These are phyloP conservation scores for Fusarium algeriense DNA, from an alignment of 2,329 filamentous ascomycete species.

Conservation along the genomic window DNA sequence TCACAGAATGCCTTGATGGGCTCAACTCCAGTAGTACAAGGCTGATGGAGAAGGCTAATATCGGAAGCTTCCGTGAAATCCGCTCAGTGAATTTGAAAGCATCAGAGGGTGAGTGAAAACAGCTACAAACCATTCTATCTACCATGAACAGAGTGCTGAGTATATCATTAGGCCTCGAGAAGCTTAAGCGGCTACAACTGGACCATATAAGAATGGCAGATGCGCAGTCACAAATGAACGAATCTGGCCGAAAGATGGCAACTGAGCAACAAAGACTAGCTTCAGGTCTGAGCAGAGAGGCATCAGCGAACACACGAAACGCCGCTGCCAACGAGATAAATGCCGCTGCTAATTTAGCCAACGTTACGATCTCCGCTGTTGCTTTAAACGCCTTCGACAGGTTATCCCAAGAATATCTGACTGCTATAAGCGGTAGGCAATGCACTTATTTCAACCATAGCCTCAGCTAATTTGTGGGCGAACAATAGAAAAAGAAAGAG, in stretches of 20 bases:
- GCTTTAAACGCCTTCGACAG: neutral
- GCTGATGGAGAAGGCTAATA: neutral
- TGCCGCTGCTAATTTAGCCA: fast-evolving
- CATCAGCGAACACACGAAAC: too few relatives aligned
- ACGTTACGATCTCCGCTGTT: neutral
- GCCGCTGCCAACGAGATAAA: too few relatives aligned
- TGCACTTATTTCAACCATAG: too few relatives aligned
- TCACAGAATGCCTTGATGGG: neutral
- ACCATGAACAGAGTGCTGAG: too few relatives aligned
- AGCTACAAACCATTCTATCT: too few relatives aligned
- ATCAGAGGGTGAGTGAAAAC: neutral
- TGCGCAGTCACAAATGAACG: neutral
- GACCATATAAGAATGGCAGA: neutral
- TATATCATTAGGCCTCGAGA: fast-evolving
- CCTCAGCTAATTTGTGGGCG: too few relatives aligned
- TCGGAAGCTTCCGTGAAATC: neutral
- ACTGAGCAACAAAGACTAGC: neutral
- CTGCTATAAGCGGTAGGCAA: neutral
- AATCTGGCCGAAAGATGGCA: fast-evolving
- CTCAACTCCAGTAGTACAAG: neutral
- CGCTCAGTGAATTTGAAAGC: neutral
- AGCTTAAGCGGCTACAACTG: neutral
- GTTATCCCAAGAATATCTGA: neutral
- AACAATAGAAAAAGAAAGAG: too few relatives aligned
- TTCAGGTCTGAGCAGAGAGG: neutral